Conservation (phyloP, 2,329 filamentous ascomycete species). For the Penicillium nordicum region DNA sequence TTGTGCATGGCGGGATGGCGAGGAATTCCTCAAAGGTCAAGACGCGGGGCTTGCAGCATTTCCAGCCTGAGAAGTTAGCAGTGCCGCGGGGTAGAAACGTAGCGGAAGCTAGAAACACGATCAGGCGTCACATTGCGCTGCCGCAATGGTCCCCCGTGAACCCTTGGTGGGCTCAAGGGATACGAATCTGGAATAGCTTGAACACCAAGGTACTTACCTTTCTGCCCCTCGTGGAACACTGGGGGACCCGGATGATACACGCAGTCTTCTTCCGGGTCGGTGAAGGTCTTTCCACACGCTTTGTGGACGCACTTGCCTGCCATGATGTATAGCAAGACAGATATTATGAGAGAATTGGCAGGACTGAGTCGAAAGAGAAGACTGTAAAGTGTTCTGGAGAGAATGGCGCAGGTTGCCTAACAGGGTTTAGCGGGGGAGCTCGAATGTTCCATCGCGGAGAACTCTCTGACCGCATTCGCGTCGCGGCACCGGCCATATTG, state of each 20-base stretch:
- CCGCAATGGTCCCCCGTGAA: slow-evolving; percentile 7
- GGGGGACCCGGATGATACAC: slow-evolving; percentile 90
- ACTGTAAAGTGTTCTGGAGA: slow-evolving; percentile 1
- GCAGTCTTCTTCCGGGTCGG: slow-evolving; percentile 77
- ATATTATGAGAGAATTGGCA: not conserved
- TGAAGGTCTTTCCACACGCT: slow-evolving; percentile 86
- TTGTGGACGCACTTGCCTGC: slow-evolving; percentile 84
- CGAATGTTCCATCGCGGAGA: slow-evolving; percentile 39
- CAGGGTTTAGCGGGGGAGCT: slow-evolving; percentile 37
- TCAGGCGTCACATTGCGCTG: not conserved
- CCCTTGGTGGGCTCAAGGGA: slow-evolving; percentile 10
- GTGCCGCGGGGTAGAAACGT: not conserved
- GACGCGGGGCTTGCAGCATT: slow-evolving; percentile 96
- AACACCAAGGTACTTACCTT: slow-evolving; percentile 62
- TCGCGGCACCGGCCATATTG: not conserved
- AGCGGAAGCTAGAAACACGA: not conserved
- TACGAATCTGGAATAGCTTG: slow-evolving; percentile 16
- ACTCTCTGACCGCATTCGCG: slow-evolving; percentile 11
- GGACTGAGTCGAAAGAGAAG: not conserved
- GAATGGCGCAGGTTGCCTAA: slow-evolving; percentile 22
- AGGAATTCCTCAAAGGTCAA: slow-evolving; percentile 99
- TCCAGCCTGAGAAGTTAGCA: slow-evolving; percentile 68
- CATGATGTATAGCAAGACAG: slow-evolving; percentile 27
- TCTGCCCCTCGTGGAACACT: slow-evolving; percentile 96
- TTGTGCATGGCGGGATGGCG: slow-evolving; percentile 84